These are phyloP conservation scores for Verticillium zaregamsianum DNA, from an alignment of 2,329 filamentous ascomycete genomes.

Conservation along the genomic window DNA sequence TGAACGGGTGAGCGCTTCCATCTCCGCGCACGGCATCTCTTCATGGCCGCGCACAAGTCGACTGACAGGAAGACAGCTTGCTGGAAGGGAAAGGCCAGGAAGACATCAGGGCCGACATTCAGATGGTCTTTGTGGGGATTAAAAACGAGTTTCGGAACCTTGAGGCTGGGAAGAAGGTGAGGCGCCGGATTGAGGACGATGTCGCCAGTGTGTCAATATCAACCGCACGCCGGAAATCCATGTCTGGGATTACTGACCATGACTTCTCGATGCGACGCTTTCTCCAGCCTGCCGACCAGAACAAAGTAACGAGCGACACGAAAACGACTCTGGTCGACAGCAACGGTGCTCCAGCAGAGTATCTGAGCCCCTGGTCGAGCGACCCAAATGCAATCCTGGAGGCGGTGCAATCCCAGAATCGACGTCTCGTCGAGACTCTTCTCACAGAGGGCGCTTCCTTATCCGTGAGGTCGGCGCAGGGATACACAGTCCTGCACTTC, in stretches of 20 bases:
- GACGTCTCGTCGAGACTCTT: background rate
- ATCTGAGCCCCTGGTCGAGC: background rate
- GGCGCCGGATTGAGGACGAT: background rate
- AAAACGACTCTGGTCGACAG: too few relatives aligned
- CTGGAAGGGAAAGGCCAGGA: conserved; percentile 2
- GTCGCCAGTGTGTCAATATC: background rate
- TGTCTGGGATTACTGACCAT: background rate
- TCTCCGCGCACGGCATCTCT: background rate
- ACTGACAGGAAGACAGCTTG: background rate
- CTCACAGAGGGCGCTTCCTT: background rate
- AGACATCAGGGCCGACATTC: background rate
- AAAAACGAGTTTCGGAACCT: background rate
- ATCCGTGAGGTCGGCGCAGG: background rate
- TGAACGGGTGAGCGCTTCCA: background rate
- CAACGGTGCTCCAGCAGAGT: too few relatives aligned
- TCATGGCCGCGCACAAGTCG: background rate
- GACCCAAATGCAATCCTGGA: background rate
- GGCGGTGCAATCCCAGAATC: background rate
- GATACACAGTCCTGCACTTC: conserved; percentile 1
- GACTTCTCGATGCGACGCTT: background rate
- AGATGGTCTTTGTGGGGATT: background rate
- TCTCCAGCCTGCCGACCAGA: background rate
- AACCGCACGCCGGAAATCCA: background rate
- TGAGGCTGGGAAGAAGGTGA: background rate
- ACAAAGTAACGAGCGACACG: background rate